Evolutionary conservation across 1,139 yeast species (phyloP), one percentile per base, ranked within the genome.

Genomic region (Geotrichum klebahnii): DNA sequence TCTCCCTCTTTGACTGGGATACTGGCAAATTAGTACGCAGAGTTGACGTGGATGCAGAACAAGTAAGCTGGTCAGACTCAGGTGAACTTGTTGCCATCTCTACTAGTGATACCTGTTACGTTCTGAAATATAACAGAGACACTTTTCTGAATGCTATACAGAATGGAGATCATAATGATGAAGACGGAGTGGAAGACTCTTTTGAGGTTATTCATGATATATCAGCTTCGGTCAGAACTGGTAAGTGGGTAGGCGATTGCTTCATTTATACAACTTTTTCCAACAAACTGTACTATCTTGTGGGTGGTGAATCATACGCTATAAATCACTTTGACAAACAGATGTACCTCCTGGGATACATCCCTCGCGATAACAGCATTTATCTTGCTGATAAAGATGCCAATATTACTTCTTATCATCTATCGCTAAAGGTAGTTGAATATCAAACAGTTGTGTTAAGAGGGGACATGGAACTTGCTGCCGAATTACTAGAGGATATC

Each of bases 241-340:
- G 97, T 62, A 83, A 83, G 67, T 92, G 97, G 86, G 88, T 90
- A 61, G 98, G 98, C 59, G 97, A 92, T 71, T 97, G 94, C 39
- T 90, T 90, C 66, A 80, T 92, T 51, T 92, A 84, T 73, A 88
- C 97, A 14, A 83, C 95, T 1, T 62, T 82, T 20, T 79, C 95
- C 32, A 88, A 89, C 69, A 81, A 97, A 67, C 77, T 94, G 64
- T 90, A 90, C 71, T 94, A 92, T 68, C 80, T 88, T 56, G 97
- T 92, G 56, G 98, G 98, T 61, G 95, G 95, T 42, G 89, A 89
- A 64, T 82, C 85, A 16, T 87, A 88, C 67, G 92, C 89, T 64
- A 80, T 92, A 70, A 92, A 95, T 38, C 97, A 92, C 71, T 90
- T 86, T 64, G 96, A 92, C 66, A 88, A 83, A 66, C 81, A 85